A percentile compares a stretch with the other conserved stretches of the same genome.
Conservation (phyloP, 2,329 filamentous ascomycete species). For the Pseudogymnoascus sp. region DNA sequence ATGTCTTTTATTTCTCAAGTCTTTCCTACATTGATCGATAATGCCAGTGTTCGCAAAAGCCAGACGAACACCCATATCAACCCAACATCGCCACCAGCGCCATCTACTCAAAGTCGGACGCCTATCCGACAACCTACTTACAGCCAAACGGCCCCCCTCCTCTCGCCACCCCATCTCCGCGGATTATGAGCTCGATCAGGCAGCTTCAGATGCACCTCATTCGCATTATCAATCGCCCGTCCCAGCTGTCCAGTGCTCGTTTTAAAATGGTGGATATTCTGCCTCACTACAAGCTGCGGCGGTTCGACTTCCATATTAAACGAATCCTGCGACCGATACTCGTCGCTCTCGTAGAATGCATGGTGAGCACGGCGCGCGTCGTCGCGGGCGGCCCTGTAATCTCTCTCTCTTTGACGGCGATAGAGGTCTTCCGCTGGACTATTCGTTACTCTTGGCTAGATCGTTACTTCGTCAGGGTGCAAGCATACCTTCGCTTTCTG, state of each 20-base stretch:
- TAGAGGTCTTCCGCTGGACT: neutral
- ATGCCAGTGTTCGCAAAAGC: neutral
- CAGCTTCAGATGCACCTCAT: neutral
- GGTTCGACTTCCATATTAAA: neutral
- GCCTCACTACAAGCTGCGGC: neutral
- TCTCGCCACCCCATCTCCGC: neutral
- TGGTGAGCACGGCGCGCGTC: neutral
- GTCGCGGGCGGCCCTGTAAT: neutral
- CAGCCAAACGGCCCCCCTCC: neutral
- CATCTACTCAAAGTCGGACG: neutral
- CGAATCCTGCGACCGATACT: neutral
- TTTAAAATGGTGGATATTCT: neutral
- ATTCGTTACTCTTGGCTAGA: neutral
- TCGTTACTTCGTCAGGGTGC: neutral
- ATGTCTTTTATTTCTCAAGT: neutral
- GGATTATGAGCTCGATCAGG: neutral
- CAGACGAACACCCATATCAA: neutral
- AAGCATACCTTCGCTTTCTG: neutral
- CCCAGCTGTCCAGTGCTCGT: neutral
- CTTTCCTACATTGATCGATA: neutral
- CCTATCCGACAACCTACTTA: neutral
- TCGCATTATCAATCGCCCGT: neutral
- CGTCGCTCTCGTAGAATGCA: neutral
- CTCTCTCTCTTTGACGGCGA: neutral
- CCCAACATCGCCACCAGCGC: neutral